Evolutionary conservation across 2,329 filamentous ascomycete genomes (phyloP).

Genomic region (Penicillium brasilianum): DNA sequence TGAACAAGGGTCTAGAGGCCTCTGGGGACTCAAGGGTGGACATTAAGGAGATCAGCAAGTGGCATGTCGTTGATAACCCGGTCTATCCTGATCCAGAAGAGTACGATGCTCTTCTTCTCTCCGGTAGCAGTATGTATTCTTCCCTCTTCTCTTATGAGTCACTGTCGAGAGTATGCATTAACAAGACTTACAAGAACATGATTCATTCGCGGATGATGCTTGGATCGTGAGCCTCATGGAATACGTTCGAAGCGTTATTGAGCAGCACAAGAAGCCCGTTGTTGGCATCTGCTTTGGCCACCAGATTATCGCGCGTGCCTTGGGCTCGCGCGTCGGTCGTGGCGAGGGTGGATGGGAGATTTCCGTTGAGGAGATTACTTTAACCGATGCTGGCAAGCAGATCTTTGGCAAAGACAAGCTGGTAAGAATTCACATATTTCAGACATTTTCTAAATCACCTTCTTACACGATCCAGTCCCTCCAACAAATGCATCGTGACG

Average conservation of each 20-base stretch:
- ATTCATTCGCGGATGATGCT: constrained; percentile 50
- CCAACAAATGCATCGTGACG: constrained; percentile 58
- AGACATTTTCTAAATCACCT: background rate
- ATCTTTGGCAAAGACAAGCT: constrained; percentile 43
- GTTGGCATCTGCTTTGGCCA: constrained; percentile 58
- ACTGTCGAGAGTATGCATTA: background rate
- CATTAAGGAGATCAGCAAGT: constrained; percentile 25
- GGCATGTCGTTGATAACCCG: constrained; percentile 32
- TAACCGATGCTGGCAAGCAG: constrained; percentile 49
- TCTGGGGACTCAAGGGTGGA: constrained; percentile 10
- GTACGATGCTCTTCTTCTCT: constrained; percentile 35
- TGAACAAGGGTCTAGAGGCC: constrained; percentile 25
- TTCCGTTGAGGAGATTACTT: constrained; percentile 48
- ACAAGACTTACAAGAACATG: constrained; percentile 33
- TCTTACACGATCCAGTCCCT: constrained; percentile 26
- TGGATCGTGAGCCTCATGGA: constrained; percentile 54
- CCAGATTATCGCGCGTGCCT: constrained; percentile 54
- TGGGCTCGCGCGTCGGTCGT: constrained; percentile 45
- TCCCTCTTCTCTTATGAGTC: background rate
- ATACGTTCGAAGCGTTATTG: constrained; percentile 42
- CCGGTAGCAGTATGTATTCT: constrained; percentile 37
- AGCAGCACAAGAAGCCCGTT: constrained; percentile 36
- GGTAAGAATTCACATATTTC: constrained; percentile 19
- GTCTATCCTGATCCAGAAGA: constrained; percentile 31
- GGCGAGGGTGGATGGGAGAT: constrained; percentile 54